Conservation (phyloP, 805 yeast genomes). For the Candida tammaniensis region DNA sequence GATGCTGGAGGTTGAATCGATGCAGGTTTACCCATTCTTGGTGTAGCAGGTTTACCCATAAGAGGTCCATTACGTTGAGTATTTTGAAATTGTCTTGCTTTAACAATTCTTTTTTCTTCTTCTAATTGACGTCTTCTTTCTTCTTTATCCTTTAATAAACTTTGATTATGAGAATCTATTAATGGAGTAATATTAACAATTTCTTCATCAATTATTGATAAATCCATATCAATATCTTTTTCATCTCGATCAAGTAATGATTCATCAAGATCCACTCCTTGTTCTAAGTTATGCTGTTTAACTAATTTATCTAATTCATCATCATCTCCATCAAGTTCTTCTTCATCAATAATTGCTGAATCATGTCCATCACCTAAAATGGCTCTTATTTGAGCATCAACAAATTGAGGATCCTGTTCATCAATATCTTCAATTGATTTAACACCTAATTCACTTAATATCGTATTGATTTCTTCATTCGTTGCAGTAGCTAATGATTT, state of each 20-base stretch:
- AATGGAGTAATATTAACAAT: constrained; percentile 39
- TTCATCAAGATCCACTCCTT: constrained; percentile 28
- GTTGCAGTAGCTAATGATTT: constrained; percentile 38
- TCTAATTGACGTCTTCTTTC: constrained; percentile 18
- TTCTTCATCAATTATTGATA: constrained; percentile 37
- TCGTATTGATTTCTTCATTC: constrained; percentile 37
- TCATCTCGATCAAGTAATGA: constrained; percentile 11
- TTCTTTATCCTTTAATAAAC: constrained; percentile 20
- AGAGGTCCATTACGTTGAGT: constrained; percentile 19
- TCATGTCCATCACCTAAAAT: constrained; percentile 26
- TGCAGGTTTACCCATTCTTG: constrained; percentile 46
- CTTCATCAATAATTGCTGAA: constrained; percentile 22
- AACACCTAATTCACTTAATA: constrained; percentile 36
- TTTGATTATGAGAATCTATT: constrained; percentile 35
- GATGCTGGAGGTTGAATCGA: constrained; percentile 44
- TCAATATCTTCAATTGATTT: constrained; percentile 27
- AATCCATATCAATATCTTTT: constrained; percentile 22
- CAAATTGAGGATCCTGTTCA: constrained; percentile 22
- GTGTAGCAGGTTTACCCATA: constrained; percentile 32
- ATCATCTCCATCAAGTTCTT: constrained; percentile 23
- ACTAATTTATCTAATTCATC: constrained; percentile 37
- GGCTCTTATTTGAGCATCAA: constrained; percentile 32
- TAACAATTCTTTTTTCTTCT: constrained; percentile 20
- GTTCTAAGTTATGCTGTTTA: constrained; percentile 32
- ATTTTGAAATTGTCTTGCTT: constrained; percentile 2